These are phyloP conservation scores for Cytospora piceae DNA, from an alignment of 2,329 filamentous ascomycete genomes.

Conservation along the genomic window DNA sequence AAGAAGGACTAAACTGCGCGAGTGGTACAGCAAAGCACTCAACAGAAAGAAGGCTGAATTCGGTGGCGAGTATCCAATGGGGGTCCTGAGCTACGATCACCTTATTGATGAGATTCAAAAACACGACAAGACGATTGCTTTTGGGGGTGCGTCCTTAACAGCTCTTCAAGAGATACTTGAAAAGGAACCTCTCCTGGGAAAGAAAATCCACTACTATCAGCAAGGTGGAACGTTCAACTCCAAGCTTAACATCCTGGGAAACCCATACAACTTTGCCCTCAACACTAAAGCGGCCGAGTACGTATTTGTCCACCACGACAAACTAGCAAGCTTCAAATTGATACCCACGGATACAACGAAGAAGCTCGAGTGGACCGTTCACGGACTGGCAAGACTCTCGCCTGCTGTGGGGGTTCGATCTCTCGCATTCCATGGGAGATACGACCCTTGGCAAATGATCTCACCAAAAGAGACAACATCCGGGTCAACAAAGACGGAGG, in stretches of 20 bases:
- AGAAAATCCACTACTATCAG: conserved; percentile 25
- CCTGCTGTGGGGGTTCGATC: conserved; percentile 23
- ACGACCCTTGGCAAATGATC: conserved; percentile 26
- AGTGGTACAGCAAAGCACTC: conserved; percentile 25
- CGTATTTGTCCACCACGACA: conserved; percentile 15
- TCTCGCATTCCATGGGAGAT: conserved; percentile 25
- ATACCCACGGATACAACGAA: conserved; percentile 30
- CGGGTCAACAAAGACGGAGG: conserved; percentile 4
- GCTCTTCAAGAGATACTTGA: conserved; percentile 25
- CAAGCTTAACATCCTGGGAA: conserved; percentile 29
- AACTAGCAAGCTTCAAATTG: conserved; percentile 22
- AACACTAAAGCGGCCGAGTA: conserved; percentile 26
- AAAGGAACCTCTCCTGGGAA: conserved; percentile 10
- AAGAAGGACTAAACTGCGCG: conserved; percentile 9
- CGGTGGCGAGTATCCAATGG: conserved; percentile 13
- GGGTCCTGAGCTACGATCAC: conserved; percentile 7
- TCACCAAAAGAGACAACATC: neutral
- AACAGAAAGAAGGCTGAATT: conserved; percentile 23
- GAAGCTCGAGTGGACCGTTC: conserved; percentile 21
- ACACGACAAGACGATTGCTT: conserved; percentile 22
- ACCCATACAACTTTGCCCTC: conserved; percentile 29
- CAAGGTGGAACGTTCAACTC: conserved; percentile 29
- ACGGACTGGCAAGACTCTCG: conserved; percentile 21
- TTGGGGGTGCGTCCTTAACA: conserved; percentile 29
- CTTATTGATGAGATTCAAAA: conserved; percentile 23